These are phyloP conservation scores for Ogataea methylovora DNA, from an alignment of 805 yeast genomes.

Conservation along the genomic window DNA sequence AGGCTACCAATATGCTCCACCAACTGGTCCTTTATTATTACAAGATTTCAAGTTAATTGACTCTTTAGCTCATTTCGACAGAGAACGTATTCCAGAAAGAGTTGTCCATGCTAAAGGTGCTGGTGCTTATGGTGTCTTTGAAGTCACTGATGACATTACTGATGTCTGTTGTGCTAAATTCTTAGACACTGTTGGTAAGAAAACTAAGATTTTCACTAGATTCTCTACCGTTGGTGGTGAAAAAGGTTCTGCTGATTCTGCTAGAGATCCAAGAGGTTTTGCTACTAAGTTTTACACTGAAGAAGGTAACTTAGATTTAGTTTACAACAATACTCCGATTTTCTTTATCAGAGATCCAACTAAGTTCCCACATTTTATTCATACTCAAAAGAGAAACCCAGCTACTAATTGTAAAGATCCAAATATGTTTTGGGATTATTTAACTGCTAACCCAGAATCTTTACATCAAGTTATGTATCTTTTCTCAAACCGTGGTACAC, in stretches of 20 bases:
- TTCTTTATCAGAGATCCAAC: slow-evolving; percentile 81
- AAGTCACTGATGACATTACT: slow-evolving; percentile 78
- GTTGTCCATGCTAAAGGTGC: slow-evolving; percentile 93
- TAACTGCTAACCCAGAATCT: slow-evolving; percentile 66
- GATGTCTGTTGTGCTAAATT: slow-evolving; percentile 67
- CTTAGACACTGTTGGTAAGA: slow-evolving; percentile 69
- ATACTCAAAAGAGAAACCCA: slow-evolving; percentile 84
- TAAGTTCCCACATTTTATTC: slow-evolving; percentile 83
- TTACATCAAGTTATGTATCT: slow-evolving; percentile 66
- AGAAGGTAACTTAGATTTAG: slow-evolving; percentile 81
- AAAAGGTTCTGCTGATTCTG: slow-evolving; percentile 72
- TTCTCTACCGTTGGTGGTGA: slow-evolving; percentile 90
- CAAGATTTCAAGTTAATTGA: slow-evolving; percentile 81
- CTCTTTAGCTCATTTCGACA: slow-evolving; percentile 77
- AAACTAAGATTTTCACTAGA: slow-evolving; percentile 64
- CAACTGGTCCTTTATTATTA: slow-evolving; percentile 63
- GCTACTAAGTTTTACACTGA: slow-evolving; percentile 75
- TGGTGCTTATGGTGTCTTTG: slow-evolving; percentile 84
- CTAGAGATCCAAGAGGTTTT: slow-evolving; percentile 85
- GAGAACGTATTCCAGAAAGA: slow-evolving; percentile 88
- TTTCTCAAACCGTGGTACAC: slow-evolving; percentile 81
- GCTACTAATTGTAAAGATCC: slow-evolving; percentile 75
- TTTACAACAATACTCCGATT: slow-evolving; percentile 79
- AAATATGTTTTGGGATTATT: slow-evolving; percentile 80
- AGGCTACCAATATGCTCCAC: slow-evolving; percentile 22